Evolutionary conservation across 768 basidiomycete species (phyloP).

Genomic region (Pleurotus citrinopileatus): DNA sequence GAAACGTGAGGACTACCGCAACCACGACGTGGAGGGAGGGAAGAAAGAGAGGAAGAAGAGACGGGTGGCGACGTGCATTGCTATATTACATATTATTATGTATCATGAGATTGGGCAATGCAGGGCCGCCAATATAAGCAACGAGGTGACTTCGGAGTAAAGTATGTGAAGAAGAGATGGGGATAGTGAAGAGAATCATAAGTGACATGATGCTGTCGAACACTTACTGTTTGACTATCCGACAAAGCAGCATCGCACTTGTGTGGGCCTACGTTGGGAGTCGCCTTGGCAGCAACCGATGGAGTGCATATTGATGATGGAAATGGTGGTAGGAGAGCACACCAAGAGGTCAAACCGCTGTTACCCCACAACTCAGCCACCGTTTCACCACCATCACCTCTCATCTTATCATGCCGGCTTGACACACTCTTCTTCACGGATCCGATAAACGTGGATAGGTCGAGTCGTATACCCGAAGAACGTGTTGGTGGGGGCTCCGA

Average conservation of each 20-base stretch:
- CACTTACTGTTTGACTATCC: not conserved
- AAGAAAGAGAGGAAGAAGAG: not conserved
- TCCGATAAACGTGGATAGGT: not conserved
- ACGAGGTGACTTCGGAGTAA: not conserved
- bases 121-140: conserved; percentile 3
- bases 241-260: not conserved
- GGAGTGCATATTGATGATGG: not conserved
- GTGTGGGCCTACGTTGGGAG: not conserved
- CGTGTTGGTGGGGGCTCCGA: not conserved
- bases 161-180: not conserved
- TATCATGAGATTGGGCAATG: conserved; percentile 3
- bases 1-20: not conserved
- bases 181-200: not conserved
- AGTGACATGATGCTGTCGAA: not conserved
- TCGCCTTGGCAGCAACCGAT: not conserved
- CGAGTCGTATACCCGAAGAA: not conserved
- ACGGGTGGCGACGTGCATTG: not conserved
- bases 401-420: not conserved
- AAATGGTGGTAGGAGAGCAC: not conserved
- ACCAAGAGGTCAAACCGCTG: not conserved
- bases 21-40: not conserved
- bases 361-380: conserved; percentile 3
- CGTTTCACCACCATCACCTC: not conserved
- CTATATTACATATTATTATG: not conserved
- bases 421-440: not conserved